A percentile compares a stretch with the other conserved stretches of the same genome.
Conservation (phyloP, 768 basidiomycete species). For the Trichaptum fuscoviolaceum region DNA sequence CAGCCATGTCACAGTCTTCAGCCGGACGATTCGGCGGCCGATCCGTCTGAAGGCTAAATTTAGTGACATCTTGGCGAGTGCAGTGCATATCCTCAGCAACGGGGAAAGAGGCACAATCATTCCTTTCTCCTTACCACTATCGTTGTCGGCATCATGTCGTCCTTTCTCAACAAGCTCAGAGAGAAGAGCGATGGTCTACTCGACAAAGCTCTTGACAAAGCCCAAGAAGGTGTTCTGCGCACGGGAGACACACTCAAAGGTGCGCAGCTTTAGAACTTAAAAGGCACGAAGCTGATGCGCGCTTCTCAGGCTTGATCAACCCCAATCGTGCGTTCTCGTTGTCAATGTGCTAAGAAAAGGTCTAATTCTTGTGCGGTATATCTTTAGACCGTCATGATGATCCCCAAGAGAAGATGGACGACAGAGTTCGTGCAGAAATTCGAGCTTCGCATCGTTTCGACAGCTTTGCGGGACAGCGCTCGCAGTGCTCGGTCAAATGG, state of each 20-base stretch:
- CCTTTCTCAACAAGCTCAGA: slow-evolving; percentile 34
- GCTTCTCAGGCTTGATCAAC: slow-evolving; percentile 26
- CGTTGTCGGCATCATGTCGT: slow-evolving; percentile 14
- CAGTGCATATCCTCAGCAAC: background rate
- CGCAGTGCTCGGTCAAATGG: slow-evolving; percentile 80
- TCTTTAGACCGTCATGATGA: slow-evolving; percentile 62
- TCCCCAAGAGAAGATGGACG: slow-evolving; percentile 64
- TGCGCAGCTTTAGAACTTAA: slow-evolving; percentile 14
- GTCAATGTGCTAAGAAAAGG: slow-evolving; percentile 15
- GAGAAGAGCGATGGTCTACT: slow-evolving; percentile 37
- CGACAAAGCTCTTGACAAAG: slow-evolving; percentile 26
- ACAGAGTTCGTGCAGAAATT: slow-evolving; percentile 70
- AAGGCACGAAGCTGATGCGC: background rate
- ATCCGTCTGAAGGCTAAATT: background rate
- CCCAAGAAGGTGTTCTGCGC: slow-evolving; percentile 34
- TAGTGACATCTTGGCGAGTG: background rate
- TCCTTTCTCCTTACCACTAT: background rate
- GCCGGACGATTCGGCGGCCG: background rate
- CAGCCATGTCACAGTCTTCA: too few species aligned
- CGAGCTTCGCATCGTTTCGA: slow-evolving; percentile 75
- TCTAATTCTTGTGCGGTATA: slow-evolving; percentile 6
- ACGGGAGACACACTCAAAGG: slow-evolving; percentile 32
- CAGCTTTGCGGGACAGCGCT: slow-evolving; percentile 74
- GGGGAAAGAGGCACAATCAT: background rate
- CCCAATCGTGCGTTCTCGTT: slow-evolving; percentile 23